Evolutionary conservation across 2,329 filamentous ascomycete species (phyloP), one percentile per base, ranked within the genome.

Genomic region (Trichoderma afroharzianum): DNA sequence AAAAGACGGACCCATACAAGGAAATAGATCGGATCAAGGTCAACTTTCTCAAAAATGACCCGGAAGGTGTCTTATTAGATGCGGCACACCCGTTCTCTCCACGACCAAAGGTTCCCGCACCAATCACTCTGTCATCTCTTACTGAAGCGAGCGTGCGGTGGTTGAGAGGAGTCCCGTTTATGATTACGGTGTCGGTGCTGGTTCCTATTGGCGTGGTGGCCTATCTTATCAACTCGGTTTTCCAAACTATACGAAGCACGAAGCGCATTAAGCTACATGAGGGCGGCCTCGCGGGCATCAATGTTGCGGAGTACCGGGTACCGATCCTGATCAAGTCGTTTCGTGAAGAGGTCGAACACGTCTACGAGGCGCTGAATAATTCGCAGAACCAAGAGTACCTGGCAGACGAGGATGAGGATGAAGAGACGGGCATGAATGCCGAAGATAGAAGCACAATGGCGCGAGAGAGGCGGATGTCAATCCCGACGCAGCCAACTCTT

Each of bases 191-290:
- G 30, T 79, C 86, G 3, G 76, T 95, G n/a, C 84, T 97, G 71
- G 84, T 97, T 8, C 93, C 94, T 0, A 84, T 97, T 30, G 93
- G 89, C 32, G 81, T 92, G 2, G 83, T 91, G 0, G 85, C 90
- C 1, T 97, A 93, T 78, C 83, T 97, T 6, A 78, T 92, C 78
- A 97, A 95, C 79, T 89, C 93, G 1, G 89, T 87, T 6, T 84
- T 96, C 33, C 94, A 98, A 79, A 94, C 91, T 0, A 82, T 93
- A 63, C 88, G 90, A 73, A 97, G 93, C 78, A 87, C 88, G 6
- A 88, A 90, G 72, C 89, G 95, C 55, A 95, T 97, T 71, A 87
- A 87, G 69, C 83, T 93, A 2, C 93, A 98, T 78, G 92, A 95
- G 78, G 84, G 86, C 66, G 92, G 92, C 15, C 84, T 90, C 67